Base-by-base conservation (phyloP, 345 rosid species). In the Salix udensis region DNA sequence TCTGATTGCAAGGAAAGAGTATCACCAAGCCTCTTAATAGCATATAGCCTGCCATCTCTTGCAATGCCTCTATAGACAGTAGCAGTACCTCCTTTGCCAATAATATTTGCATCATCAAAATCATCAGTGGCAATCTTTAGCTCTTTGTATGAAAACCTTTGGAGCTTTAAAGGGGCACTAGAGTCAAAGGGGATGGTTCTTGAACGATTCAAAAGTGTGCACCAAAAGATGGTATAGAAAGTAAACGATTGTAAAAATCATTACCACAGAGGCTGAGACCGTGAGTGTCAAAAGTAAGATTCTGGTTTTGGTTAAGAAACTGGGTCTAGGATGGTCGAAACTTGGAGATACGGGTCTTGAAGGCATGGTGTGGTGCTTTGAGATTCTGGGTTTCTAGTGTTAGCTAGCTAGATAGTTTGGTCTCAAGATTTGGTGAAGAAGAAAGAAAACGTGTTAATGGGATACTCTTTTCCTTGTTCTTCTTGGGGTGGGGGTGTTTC, bases 31-130 rank as follows among this genome's bases (percentile, higher is more conserved):
- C 97, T 86, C 81, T 96, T 96, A 64, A 96, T 85, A 2, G 98
- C 99, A 76, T 86, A 87, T 23, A 90, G 77, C 83, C 91, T 96
- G 23, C 99, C 98, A 67, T 92, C 94, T 79, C 80, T 84, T 1
- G 86, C 83, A 80, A 89, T 87, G 84, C 98, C 97, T 78, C 89
- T 83, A 75, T 91, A 96, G 9, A 96, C 99, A 37, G 99, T 96
- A 24, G 90, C 99, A 2, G 99, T 92, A 2, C 99, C 99, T n/a
- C 99, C 99, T 86, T 90, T 93, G 4, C 99, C 99, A 1, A 95
- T 86, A 66, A 90, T 72, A 74, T 93, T 93, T 24, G 83, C 81
- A 10, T 85, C 93, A 76, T 87, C 83, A 74, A 95, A 95, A 66
- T 90, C 92, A 76, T 85, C 79, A 28, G 99, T 92, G 34, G 98